These are phyloP conservation scores for Bruguiera hainesii DNA, from an alignment of 441 rosid species.

Conservation along the genomic window DNA sequence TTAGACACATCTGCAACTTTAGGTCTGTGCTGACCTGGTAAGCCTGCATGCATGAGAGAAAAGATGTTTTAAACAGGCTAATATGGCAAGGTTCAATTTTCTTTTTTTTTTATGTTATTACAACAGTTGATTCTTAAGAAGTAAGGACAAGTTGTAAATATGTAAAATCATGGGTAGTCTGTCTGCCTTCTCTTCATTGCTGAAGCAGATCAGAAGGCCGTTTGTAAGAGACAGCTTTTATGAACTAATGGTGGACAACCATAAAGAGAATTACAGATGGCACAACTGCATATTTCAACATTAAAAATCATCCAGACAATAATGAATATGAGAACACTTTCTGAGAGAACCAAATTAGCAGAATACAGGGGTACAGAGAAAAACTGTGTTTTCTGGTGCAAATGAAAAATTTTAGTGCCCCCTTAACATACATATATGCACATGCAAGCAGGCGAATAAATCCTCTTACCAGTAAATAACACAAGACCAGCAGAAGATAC, in stretches of 20 bases:
- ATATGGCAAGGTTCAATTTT: not conserved
- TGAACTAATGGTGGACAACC: not conserved
- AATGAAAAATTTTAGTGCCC: not conserved
- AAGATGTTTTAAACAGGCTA: not conserved
- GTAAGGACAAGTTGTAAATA: too few relatives aligned
- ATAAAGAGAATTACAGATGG: too few relatives aligned
- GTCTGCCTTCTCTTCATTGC: too few relatives aligned
- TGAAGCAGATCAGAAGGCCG: not conserved
- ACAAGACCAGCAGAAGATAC: conserved; percentile 58
- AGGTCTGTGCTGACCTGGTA: conserved; percentile 67
- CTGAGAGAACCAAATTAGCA: not conserved
- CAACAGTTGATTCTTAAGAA: too few relatives aligned
- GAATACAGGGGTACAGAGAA: not conserved
- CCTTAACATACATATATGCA: not conserved
- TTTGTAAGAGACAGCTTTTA: not conserved
- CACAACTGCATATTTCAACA: not conserved
- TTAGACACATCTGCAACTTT: conserved; percentile 64
- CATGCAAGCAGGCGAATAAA: not conserved
- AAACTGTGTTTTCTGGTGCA: too few relatives aligned
- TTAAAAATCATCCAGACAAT: not conserved
- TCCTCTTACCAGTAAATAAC: conserved; percentile 47
- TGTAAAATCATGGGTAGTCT: too few relatives aligned
- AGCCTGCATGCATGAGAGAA: conserved; percentile 34
- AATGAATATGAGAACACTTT: not conserved
- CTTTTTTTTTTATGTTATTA: not conserved